Evolutionary conservation across 306 rosid species (phyloP), one percentile per base, ranked within the genome.

Genomic region (Coriaria nepalensis): DNA sequence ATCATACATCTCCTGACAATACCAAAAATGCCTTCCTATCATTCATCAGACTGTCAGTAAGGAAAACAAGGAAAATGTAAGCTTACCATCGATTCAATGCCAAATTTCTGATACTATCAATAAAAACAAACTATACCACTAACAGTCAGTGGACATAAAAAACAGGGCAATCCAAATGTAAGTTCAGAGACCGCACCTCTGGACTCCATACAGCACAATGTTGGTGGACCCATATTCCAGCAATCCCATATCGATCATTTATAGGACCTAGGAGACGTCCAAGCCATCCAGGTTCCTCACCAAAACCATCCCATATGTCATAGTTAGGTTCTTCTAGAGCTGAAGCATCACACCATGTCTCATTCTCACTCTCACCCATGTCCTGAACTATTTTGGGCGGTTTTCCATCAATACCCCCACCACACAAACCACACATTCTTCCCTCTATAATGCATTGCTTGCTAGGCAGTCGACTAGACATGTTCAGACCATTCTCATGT

Each of bases 141-240:
- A 41, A 9, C 40, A 53, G 39, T 41, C 32, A 33, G 59, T 32
- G 59, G 59, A 8, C 34, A 14, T 20, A 20, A 20, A 20, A 20
- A 20, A 20, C 1, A 20, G 29, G 29, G 29, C 2, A 20, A 39
- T 49, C 40, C 42, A 5, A 62, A 35, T 34, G 13, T 36, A 5
- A 58, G 44, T 66, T 62, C 43, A 60, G 64, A 68, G 44, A 56
- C 20, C 71, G 40, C 70, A 90, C 97, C 97, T 90, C 97, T 56
- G 97, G 97, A 70, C 97, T 90, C 97, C 97, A 90, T 35, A 90
- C 97, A 59, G 97, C 97, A 71, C 97, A 90, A 55, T 81, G 77
- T 60, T 84, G 97, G 71, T 90, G 97, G 65, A 90, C 95, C 97
- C 97, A 90, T 72, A 76, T 90, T 51, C 97, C 80, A 53, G 97